phyloP scores from a whole-genome alignment of 805 yeast genomes.

The Yamadazyma paraphyllophila region DNA sequence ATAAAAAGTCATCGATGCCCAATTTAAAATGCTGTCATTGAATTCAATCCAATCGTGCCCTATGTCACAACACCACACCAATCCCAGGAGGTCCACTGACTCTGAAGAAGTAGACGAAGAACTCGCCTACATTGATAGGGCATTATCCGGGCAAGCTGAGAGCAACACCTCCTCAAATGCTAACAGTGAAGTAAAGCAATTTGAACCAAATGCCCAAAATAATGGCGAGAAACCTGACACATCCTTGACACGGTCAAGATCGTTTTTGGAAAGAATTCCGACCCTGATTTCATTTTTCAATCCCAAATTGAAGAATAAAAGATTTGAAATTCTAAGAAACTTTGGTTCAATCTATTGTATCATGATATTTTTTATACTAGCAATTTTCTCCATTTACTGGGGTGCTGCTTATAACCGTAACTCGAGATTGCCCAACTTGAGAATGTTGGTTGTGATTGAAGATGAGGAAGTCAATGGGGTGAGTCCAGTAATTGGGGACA shows the following conservation, averaged over 20 bases:
- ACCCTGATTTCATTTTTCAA: slow-evolving; percentile 32
- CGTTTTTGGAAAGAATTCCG: slow-evolving; percentile 24
- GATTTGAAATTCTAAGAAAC: slow-evolving; percentile 18
- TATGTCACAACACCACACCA: background rate
- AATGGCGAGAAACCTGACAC: background rate
- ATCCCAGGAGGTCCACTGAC: background rate
- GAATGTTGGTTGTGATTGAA: slow-evolving; percentile 37
- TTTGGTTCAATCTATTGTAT: slow-evolving; percentile 22
- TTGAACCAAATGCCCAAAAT: slow-evolving; percentile 2
- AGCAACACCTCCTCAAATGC: background rate
- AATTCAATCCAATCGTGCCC: background rate
- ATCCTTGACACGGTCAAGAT: slow-evolving; percentile 11
- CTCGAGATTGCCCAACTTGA: slow-evolving; percentile 29
- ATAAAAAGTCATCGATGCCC: too few relatives aligned
- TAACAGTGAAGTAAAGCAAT: slow-evolving; percentile 5
- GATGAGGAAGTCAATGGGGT: slow-evolving; percentile 21
- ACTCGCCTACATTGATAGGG: background rate
- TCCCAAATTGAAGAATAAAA: slow-evolving; percentile 19
- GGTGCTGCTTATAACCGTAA: slow-evolving; percentile 34
- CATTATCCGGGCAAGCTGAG: background rate
- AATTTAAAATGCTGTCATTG: too few relatives aligned
- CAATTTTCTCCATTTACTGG: slow-evolving; percentile 40
- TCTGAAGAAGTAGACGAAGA: background rate
- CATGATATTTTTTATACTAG: slow-evolving; percentile 34
- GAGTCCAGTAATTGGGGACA: slow-evolving; percentile 53